Conservation (phyloP, 2,329 filamentous ascomycete species). For the Exophiala viscosa region DNA sequence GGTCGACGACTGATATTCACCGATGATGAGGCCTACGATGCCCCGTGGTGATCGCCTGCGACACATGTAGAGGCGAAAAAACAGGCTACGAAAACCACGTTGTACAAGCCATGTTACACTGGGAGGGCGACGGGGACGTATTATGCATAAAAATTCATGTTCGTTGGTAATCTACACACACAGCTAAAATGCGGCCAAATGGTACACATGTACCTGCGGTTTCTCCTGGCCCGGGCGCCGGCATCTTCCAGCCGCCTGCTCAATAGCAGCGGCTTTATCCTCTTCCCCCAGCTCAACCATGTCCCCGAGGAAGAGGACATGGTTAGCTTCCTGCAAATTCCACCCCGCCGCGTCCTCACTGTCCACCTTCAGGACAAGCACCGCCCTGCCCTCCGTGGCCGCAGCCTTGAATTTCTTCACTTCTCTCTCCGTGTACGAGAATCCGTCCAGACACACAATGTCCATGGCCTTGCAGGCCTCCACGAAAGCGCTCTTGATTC, state of each 20-base stretch:
- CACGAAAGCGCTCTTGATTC: constrained; percentile 11
- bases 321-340: constrained; percentile 63
- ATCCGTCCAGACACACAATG: constrained; percentile 34
- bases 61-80: no score
- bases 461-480: constrained; percentile 10
- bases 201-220: constrained; percentile 54
- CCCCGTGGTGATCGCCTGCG: no score
- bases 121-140: no score
- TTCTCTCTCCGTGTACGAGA: constrained; percentile 32
- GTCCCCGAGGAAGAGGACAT: constrained; percentile 61
- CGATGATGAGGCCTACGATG: no score
- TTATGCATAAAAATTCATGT: no score
- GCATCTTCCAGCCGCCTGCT: constrained; percentile 60
- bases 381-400: constrained; percentile 31
- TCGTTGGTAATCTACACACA: background rate
- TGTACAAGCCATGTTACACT: no score
- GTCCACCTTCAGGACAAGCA: constrained; percentile 56
- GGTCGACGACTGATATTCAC: no score
- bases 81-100: no score
- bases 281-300: constrained; percentile 49
- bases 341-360: constrained; percentile 58
- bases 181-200: constrained; percentile 30
- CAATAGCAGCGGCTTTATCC: constrained; percentile 57
- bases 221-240: constrained; percentile 57
- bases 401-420: constrained; percentile 42